Percentiles rank a stretch among this genome's conserved stretches.
phyloP scores from a whole-genome alignment of 2,329 filamentous ascomycete species.

The Thielaviopsis ethacetica region DNA sequence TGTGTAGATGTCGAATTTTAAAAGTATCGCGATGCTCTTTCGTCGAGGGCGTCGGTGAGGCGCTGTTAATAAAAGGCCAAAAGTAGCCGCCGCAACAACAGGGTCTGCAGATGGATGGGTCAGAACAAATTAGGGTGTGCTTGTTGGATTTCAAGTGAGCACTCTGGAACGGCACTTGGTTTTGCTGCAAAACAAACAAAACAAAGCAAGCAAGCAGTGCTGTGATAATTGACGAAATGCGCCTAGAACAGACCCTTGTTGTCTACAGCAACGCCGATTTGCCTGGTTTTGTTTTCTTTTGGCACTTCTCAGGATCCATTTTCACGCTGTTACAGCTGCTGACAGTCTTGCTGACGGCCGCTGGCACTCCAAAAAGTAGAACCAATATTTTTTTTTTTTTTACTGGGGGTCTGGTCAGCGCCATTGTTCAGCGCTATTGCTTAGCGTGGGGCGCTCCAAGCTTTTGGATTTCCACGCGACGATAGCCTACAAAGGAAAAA shows the following conservation, averaged over 20 bases:
- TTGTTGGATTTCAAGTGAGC: neutral
- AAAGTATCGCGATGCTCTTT: neutral
- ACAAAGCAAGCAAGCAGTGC: neutral
- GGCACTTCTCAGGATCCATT: neutral
- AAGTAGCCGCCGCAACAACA: neutral
- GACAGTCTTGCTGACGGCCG: neutral
- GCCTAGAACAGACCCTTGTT: slow-evolving; percentile 6
- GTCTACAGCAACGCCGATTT: slow-evolving; percentile 9
- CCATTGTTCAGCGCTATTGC: neutral
- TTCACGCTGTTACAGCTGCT: neutral
- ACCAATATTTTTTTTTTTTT: neutral
- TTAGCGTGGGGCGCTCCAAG: neutral
- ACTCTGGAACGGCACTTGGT: neutral
- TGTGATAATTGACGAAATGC: neutral
- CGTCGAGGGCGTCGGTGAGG: neutral
- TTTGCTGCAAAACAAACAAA: neutral
- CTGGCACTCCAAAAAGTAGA: neutral
- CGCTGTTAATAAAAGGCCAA: neutral
- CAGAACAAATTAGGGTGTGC: neutral
- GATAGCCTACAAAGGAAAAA: neutral
- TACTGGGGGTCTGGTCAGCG: too few species aligned
- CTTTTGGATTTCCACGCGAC: neutral
- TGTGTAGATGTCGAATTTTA: neutral
- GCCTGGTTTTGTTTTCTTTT: slow-evolving; percentile 19
- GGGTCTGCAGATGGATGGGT: neutral